phyloP scores from a whole-genome alignment of 2,329 filamentous ascomycete genomes.

The Chaetomiaceae sp. region DNA sequence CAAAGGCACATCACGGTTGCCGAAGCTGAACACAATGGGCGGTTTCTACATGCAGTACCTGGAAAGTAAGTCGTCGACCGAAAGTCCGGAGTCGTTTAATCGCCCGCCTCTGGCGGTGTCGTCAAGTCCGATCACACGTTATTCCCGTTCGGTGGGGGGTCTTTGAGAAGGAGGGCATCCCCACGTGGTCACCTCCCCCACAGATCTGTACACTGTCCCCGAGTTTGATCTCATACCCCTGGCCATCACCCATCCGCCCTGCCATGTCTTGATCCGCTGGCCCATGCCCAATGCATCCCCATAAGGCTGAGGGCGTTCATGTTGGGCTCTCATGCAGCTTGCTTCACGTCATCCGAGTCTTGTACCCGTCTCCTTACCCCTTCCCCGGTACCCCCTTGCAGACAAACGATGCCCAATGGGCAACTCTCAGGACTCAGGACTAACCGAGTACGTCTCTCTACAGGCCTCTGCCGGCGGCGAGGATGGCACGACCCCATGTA shows the following conservation, averaged over 20 bases:
- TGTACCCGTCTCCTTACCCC: constrained; percentile 2
- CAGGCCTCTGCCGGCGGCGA: constrained; percentile 90
- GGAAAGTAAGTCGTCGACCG: constrained; percentile 59
- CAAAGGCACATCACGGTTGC: constrained; percentile 21
- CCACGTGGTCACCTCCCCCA: constrained; percentile 28
- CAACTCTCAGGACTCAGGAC: constrained; percentile 23
- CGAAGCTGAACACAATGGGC: constrained; percentile 45
- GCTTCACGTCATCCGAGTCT: constrained; percentile 25
- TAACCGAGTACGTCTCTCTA: constrained; percentile 32
- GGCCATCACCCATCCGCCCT: constrained; percentile 18
- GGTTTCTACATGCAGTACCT: constrained; percentile 70
- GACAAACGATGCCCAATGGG: constrained; percentile 14
- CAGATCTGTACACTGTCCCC: constrained; percentile 27
- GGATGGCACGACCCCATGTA: constrained; percentile 91
- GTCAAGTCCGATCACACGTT: constrained; percentile 15
- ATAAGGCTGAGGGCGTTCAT: constrained; percentile 31
- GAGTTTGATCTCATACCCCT: constrained; percentile 20
- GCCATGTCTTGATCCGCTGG: constrained; percentile 17
- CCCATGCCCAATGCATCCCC: constrained; percentile 8
- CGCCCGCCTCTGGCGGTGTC: background rate
- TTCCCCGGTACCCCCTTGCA: background rate
- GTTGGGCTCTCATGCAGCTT: constrained; percentile 37
- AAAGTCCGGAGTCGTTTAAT: background rate
- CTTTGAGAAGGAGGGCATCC: constrained; percentile 22
- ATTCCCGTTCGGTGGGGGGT: constrained; percentile 23